Evolutionary conservation across 2,329 filamentous ascomycete genomes (phyloP).

Genomic region (Escovopsis sp.): DNA sequence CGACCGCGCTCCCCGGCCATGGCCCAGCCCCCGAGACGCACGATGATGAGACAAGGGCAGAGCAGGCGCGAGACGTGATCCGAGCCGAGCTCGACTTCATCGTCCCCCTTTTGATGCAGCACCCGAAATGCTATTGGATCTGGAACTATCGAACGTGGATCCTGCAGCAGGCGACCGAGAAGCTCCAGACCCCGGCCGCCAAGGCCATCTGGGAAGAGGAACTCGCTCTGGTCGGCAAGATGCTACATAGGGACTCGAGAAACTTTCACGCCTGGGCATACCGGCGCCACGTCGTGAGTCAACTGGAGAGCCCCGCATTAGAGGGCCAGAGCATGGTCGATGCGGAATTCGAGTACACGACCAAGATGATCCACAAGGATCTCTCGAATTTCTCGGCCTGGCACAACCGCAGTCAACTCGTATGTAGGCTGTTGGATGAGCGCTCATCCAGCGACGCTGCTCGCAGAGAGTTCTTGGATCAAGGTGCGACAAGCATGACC

Average conservation of each 20-base stretch:
- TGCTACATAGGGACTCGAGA: slow-evolving; percentile 71
- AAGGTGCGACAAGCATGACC: slow-evolving; percentile 31
- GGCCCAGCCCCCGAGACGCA: neutral
- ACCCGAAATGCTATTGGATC: slow-evolving; percentile 98
- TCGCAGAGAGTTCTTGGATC: slow-evolving; percentile 55
- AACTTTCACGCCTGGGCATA: slow-evolving; percentile 99
- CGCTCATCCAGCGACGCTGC: slow-evolving; percentile 47
- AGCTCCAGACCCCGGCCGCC: slow-evolving; percentile 42
- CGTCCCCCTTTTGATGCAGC: slow-evolving; percentile 68
- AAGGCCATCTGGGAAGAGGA: slow-evolving; percentile 70
- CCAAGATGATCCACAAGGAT: slow-evolving; percentile 69
- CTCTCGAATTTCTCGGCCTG: slow-evolving; percentile 95
- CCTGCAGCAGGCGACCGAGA: slow-evolving; percentile 52
- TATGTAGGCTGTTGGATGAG: slow-evolving; percentile 60
- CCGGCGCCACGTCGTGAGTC: slow-evolving; percentile 60
- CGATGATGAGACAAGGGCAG: slow-evolving; percentile 8
- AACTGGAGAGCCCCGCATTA: slow-evolving; percentile 48
- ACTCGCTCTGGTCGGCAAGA: slow-evolving; percentile 68
- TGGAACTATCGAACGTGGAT: slow-evolving; percentile 94
- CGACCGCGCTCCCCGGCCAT: slow-evolving; percentile 18
- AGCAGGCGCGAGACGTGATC: slow-evolving; percentile 38
- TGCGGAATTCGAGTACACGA: slow-evolving; percentile 78
- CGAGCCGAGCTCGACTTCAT: slow-evolving; percentile 67
- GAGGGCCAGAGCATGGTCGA: slow-evolving; percentile 53
- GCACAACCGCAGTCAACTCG: slow-evolving; percentile 80